phyloP scores from a whole-genome alignment of 805 yeast genomes.

The Ogataea corticis region DNA sequence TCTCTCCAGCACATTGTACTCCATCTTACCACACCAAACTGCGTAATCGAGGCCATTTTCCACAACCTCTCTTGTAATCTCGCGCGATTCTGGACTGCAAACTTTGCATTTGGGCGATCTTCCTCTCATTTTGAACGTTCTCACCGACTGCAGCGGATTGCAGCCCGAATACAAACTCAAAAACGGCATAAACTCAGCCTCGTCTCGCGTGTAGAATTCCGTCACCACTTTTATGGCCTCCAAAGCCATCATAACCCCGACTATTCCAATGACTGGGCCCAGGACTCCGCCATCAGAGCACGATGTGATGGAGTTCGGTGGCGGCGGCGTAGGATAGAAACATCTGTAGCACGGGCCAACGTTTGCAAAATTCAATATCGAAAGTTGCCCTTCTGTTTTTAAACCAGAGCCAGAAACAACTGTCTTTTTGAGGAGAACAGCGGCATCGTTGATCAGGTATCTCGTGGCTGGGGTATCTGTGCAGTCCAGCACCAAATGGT shows the following conservation, averaged over 20 bases:
- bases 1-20: slow-evolving; percentile 44
- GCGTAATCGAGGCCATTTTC: slow-evolving; percentile 58
- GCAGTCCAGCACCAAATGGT: slow-evolving; percentile 85
- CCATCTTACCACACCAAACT: slow-evolving; percentile 70
- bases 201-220: slow-evolving; percentile 49
- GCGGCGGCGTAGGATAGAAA: slow-evolving; percentile 87
- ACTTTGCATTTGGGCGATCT: slow-evolving; percentile 58
- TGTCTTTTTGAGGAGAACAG: slow-evolving; percentile 66
- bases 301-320: slow-evolving; percentile 75
- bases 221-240: slow-evolving; percentile 79
- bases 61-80: slow-evolving; percentile 49
- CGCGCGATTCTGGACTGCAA: slow-evolving; percentile 55
- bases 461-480: slow-evolving; percentile 91
- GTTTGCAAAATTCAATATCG: slow-evolving; percentile 65
- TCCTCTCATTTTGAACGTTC: slow-evolving; percentile 79
- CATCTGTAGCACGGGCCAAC: slow-evolving; percentile 94
- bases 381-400: slow-evolving; percentile 86
- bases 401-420: slow-evolving; percentile 91
- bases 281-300: slow-evolving; percentile 94
- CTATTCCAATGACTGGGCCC: slow-evolving; percentile 93
- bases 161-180: slow-evolving; percentile 67
- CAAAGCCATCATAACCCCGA: slow-evolving; percentile 86
- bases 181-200: slow-evolving; percentile 63
- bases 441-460: slow-evolving; percentile 82
- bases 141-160: slow-evolving; percentile 56